Conservation (phyloP, 2,329 filamentous ascomycete species). For the Colletotrichum musae region DNA sequence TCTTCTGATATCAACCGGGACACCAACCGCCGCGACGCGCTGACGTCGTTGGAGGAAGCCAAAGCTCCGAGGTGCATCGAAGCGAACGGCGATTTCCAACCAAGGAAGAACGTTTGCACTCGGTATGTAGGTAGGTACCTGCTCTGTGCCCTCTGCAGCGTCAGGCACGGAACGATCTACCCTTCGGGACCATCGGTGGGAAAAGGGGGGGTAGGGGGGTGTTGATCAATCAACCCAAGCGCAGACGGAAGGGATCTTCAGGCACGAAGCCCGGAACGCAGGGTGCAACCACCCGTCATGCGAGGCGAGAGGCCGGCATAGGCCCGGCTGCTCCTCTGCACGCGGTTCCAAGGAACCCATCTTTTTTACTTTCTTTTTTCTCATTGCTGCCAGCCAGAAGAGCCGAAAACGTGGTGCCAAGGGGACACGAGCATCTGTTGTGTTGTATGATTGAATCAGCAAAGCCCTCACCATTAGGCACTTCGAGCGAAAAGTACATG, state of each 20-base stretch:
- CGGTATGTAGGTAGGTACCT: too few species aligned
- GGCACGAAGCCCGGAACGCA: slow-evolving; percentile 7
- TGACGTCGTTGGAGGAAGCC: too few species aligned
- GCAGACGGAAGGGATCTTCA: slow-evolving; percentile 30
- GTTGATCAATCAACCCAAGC: not conserved
- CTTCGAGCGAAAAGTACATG: too few species aligned
- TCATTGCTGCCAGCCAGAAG: too few species aligned
- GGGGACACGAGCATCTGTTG: too few species aligned
- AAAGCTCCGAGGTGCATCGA: not conserved
- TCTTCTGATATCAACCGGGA: not conserved
- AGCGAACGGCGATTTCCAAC: not conserved
- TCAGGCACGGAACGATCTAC: slow-evolving; percentile 20
- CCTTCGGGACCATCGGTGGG: slow-evolving; percentile 16
- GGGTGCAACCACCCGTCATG: slow-evolving; percentile 14
- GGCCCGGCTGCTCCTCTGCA: slow-evolving; percentile 5
- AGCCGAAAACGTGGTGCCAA: too few species aligned
- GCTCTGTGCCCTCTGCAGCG: not conserved
- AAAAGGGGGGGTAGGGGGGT: not conserved
- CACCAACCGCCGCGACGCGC: too few species aligned
- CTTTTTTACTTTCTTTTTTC: not conserved
- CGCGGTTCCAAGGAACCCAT: not conserved
- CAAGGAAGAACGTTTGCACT: too few species aligned
- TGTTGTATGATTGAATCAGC: too few species aligned
- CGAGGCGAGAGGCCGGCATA: slow-evolving; percentile 16
- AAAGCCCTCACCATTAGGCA: too few species aligned